Percentiles rank a stretch among this genome's conserved stretches.
Conservation (phyloP, 768 basidiomycete species). For the Tricholoma sp. region DNA sequence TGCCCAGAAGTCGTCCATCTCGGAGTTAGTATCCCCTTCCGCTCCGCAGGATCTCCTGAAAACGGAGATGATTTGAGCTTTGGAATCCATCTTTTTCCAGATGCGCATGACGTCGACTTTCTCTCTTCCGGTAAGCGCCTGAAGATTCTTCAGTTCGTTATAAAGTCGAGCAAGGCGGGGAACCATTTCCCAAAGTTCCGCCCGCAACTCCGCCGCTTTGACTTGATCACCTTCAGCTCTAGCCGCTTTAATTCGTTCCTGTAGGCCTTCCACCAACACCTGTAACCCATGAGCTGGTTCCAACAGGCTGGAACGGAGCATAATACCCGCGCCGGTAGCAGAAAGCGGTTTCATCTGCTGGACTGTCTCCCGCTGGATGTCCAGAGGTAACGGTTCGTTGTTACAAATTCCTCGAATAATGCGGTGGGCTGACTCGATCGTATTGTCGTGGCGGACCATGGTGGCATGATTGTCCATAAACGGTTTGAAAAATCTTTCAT, state of each 20-base stretch:
- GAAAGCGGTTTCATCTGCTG: conserved; percentile 5
- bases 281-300: background rate
- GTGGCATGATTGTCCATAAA: conserved; percentile 34
- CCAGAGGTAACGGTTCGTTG: too few relatives aligned
- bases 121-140: background rate
- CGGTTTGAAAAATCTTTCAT: conserved; percentile 39
- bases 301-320: background rate
- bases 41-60: background rate
- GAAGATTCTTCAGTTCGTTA: too few relatives aligned
- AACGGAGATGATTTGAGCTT: background rate
- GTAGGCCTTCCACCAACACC: background rate
- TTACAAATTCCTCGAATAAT: too few relatives aligned
- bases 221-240: background rate
- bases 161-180: background rate
- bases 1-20: background rate
- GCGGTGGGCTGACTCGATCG: too few relatives aligned
- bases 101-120: background rate
- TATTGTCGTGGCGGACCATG: too few relatives aligned
- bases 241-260: background rate
- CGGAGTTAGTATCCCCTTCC: background rate
- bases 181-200: background rate
- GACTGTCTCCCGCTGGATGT: conserved; percentile 16
- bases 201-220: background rate
- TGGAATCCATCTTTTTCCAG: background rate
- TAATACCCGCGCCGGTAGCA: conserved; percentile 11